Evolutionary conservation across 1,284 basidiomycete species (phyloP), one percentile per base, ranked within the genome.

Genomic region (Moniliella sp.): DNA sequence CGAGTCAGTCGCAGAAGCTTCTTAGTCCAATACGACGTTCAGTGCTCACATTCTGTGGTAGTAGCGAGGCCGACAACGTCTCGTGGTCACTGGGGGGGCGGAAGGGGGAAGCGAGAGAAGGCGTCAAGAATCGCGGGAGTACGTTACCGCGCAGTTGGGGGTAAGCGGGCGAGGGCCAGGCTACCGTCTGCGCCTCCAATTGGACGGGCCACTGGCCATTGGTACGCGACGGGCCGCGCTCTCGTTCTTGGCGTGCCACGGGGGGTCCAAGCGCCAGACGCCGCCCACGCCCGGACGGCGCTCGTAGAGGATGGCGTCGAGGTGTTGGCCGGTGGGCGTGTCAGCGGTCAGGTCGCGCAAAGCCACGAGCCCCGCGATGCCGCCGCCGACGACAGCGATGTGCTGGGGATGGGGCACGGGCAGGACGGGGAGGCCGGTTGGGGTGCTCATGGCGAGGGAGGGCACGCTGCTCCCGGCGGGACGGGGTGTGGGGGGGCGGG

Each of bases 371-470:
- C 51, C 51, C 2, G 47, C 43, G 1, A 44, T 38, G 5, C 51
- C 51, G 5, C 51, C 51, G 12, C 51, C 51, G n/a, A 55, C 32
- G 32, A 55, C 36, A 27, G 52, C 39, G 10, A 52, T 37, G 10
- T 21, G 12, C 25, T 45, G 37, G 3, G 46, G 41, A 4, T 39
- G 1, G 35, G 8, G 7, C 8, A 23, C 21, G 21, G 21, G 21
- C 21, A 23, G n/a, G n/a, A 23, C 7, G 21, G 21, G 8, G 21
- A n/a, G 7, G 21, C n/a, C 21, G 21, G 21, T n/a, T 23, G 21
- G 8, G 21, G 21, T 23, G n/a, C n/a, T n/a, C n/a, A n/a, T n/a
- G n/a, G n/a, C n/a, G n/a, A n/a, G n/a, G n/a, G n/a, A n/a, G n/a
- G n/a, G n/a, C n/a, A n/a, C n/a, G n/a, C n/a, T n/a, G n/a, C n/a